phyloP scores from a whole-genome alignment of 148 eudicot species.

The Simmondsia chinensis region DNA sequence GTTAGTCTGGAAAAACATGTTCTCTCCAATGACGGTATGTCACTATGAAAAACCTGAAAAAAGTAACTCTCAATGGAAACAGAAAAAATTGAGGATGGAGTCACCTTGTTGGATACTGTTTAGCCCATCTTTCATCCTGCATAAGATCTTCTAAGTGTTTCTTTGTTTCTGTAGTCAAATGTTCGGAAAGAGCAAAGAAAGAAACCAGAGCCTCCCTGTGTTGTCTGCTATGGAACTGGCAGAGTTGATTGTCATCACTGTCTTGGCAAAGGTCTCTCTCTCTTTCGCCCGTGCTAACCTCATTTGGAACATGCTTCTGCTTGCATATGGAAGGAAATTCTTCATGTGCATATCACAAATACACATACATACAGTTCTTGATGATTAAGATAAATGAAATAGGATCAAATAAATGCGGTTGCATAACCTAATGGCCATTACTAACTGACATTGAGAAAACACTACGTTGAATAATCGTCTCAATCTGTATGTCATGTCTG shows the following conservation, averaged over 20 bases:
- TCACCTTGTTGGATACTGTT: neutral
- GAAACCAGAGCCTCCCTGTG: slow-evolving; percentile 61
- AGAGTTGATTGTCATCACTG: slow-evolving; percentile 65
- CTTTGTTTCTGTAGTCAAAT: slow-evolving; percentile 50
- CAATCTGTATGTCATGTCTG: too few species aligned
- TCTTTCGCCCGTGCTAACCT: slow-evolving; percentile 4
- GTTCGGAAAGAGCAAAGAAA: slow-evolving; percentile 36
- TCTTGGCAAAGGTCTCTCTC: slow-evolving; percentile 51
- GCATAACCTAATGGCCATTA: too few species aligned
- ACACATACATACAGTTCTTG: too few species aligned
- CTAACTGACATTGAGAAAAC: too few species aligned
- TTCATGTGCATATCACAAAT: neutral
- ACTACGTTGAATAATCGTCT: too few species aligned
- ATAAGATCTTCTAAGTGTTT: neutral
- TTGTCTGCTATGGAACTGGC: slow-evolving; percentile 63
- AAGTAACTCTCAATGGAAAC: neutral
- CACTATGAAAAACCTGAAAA: too few species aligned
- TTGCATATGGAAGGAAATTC: neutral
- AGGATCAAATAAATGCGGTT: too few species aligned
- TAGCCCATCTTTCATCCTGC: neutral
- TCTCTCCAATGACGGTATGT: too few species aligned
- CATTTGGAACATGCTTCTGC: too few species aligned
- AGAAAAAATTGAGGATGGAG: too few species aligned
- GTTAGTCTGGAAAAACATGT: too few species aligned
- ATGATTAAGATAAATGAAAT: too few species aligned